Conservation (phyloP, 108 stramenopile species). For the Cyclotella kingstonii region DNA sequence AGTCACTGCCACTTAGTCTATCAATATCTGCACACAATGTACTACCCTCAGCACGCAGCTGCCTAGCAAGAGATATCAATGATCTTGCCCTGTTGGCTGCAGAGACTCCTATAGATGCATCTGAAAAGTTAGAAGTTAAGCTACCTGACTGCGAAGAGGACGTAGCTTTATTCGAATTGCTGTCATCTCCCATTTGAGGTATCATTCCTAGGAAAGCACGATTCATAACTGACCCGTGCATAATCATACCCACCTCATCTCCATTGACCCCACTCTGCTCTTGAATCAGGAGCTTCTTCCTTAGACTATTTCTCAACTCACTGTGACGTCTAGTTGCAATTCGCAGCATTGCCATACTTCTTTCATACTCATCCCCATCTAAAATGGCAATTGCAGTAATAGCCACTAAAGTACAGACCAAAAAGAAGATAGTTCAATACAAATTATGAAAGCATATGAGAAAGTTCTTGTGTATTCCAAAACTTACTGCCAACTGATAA, state of each 20-base stretch:
- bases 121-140: conserved; percentile 15
- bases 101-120: conserved; percentile 1
- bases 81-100: conserved; percentile 50
- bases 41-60: conserved; percentile 48
- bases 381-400: conserved; percentile 75
- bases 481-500: neutral
- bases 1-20: conserved; percentile 47
- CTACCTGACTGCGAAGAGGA: conserved; percentile 4
- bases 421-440: conserved; percentile 17
- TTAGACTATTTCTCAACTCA: conserved; percentile 27
- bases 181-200: conserved; percentile 33
- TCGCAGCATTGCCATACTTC: conserved; percentile 38
- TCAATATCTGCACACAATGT: conserved; percentile 37
- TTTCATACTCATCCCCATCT: conserved; percentile 55
- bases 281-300: conserved; percentile 30
- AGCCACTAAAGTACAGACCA: conserved; percentile 65
- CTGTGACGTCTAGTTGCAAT: conserved; percentile 40
- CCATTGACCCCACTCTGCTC: conserved; percentile 19
- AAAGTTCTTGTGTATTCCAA: no score
- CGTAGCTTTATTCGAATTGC: neutral
- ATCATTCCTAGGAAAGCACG: conserved; percentile 58
- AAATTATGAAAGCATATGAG: neutral
- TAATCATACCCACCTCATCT: conserved; percentile 20
- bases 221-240: conserved; percentile 48
- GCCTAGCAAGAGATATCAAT: conserved; percentile 54